Conservation (phyloP, 176 grass and related monocot genomes). For the Hsuehochloa calcarea region DNA sequence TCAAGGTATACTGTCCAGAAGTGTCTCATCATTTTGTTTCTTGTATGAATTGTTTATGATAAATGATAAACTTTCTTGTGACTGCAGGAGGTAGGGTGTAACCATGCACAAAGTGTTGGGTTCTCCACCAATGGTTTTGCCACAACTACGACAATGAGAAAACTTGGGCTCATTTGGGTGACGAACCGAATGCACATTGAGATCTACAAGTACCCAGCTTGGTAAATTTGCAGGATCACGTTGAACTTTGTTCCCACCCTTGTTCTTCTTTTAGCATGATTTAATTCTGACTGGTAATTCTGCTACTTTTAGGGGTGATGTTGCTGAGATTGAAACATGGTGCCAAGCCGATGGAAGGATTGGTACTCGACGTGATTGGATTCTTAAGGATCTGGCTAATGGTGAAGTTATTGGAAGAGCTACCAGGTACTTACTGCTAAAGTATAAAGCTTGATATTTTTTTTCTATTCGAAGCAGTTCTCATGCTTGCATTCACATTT, state of each 20-base stretch:
- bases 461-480: slow-evolving; percentile 3
- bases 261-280: slow-evolving; percentile 12
- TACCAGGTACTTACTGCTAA: slow-evolving; percentile 69
- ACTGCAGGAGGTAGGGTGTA: slow-evolving; percentile 91
- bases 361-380: slow-evolving; percentile 93
- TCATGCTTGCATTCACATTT: neutral
- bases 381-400: slow-evolving; percentile 88
- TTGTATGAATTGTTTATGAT: neutral
- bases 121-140: slow-evolving; percentile 98
- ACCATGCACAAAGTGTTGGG: slow-evolving; percentile 90
- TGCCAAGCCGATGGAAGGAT: slow-evolving; percentile 95
- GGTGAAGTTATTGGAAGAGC: slow-evolving; percentile 97
- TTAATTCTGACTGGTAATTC: slow-evolving; percentile 4
- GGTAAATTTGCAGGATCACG: slow-evolving; percentile 48
- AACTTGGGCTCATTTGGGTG: slow-evolving; percentile 96
- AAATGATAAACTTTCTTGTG: slow-evolving; percentile 19
- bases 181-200: slow-evolving; percentile 97
- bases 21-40: neutral
- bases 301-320: slow-evolving; percentile 72
- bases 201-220: slow-evolving; percentile 93
- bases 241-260: neutral
- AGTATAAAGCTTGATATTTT: neutral
- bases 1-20: neutral
- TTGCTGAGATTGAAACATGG: slow-evolving; percentile 97
- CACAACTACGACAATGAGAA: slow-evolving; percentile 88